Base-by-base conservation (phyloP, 495 filamentous ascomycete species). In the Penicillium mononematosum region DNA sequence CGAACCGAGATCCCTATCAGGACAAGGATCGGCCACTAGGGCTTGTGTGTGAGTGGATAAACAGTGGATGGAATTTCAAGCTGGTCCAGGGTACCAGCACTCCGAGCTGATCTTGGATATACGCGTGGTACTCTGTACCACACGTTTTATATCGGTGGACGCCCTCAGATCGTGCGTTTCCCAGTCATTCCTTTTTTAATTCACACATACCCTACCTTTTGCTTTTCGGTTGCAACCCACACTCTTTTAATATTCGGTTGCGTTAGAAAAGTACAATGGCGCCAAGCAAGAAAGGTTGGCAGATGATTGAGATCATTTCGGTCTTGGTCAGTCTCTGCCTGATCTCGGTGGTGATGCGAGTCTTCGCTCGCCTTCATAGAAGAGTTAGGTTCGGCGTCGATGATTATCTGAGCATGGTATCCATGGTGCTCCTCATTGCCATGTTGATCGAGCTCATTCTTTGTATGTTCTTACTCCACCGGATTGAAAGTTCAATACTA, bases 301-400 rank as follows among this genome's bases (percentile, higher is more conserved):
- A 73, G 49, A 78, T 78, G 61, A 71, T 75, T 38, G 64, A 58
- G 53, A 73, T 70, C 56, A 60, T 75, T 41, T 60, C 70, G 31
- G 66, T 71, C 36, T 70, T 78, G 52, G 66, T 78, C 14, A 60
- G 58, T 27, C 55, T 80, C 12, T 70, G 74, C 22, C 50, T 70
- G 7, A 50, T 75, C 9, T 69, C 70, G 9, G 74, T 78, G 5
- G 56, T 68, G 9, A 53, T 79, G 31, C 69, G 77, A 4, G 66
- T 75, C 39, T 38, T 72, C 17, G 70, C 77, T 32, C 70, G 78
- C 19, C 41, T 73, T 11, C 66, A 70, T 27, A 66, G 71, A 27
- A 69, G 70, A 65, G 70, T 78, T 8, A 55, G 56, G 8, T 69
- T 79, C 17, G 67, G 67, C 0, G 44, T 71, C 3, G 76, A 81